Evolutionary conservation across 257 asterid species (phyloP).

Genomic region (Misopates orontium): DNA sequence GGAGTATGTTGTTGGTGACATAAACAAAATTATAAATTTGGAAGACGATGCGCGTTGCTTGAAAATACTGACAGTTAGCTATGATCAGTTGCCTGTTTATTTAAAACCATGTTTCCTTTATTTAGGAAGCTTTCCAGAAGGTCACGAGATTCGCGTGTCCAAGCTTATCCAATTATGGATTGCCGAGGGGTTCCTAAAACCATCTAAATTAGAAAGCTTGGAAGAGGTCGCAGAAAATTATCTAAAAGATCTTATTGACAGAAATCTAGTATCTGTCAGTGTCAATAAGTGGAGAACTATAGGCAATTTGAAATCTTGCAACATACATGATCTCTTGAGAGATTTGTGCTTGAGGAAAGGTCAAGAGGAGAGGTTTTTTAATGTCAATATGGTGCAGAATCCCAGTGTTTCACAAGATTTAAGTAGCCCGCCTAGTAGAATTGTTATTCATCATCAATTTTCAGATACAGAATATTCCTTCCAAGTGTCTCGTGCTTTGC

Average conservation of each 20-base stretch:
- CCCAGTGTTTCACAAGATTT: too few species aligned
- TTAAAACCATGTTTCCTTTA: conserved; percentile 28
- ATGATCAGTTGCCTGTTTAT: conserved; percentile 11
- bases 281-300: too few species aligned
- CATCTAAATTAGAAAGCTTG: not conserved
- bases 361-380: too few species aligned
- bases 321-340: too few species aligned
- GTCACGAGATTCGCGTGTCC: not conserved
- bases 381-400: too few species aligned
- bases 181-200: conserved; percentile 24
- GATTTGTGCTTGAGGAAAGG: too few species aligned
- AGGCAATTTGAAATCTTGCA: too few species aligned
- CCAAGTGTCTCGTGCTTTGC: too few species aligned
- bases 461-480: too few species aligned
- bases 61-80: conserved; percentile 15
- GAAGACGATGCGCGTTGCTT: conserved; percentile 22
- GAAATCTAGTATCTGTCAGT: not conserved
- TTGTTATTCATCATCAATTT: too few species aligned
- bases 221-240: conserved; percentile 20
- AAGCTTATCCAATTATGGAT: conserved; percentile 20
- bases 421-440: too few species aligned
- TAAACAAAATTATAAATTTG: conserved; percentile 11
- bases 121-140: conserved; percentile 22
- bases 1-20: conserved; percentile 4
- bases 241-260: not conserved